These are phyloP conservation scores for Colletotrichum orbiculare DNA, from an alignment of 2,329 filamentous ascomycete genomes.

Conservation along the genomic window DNA sequence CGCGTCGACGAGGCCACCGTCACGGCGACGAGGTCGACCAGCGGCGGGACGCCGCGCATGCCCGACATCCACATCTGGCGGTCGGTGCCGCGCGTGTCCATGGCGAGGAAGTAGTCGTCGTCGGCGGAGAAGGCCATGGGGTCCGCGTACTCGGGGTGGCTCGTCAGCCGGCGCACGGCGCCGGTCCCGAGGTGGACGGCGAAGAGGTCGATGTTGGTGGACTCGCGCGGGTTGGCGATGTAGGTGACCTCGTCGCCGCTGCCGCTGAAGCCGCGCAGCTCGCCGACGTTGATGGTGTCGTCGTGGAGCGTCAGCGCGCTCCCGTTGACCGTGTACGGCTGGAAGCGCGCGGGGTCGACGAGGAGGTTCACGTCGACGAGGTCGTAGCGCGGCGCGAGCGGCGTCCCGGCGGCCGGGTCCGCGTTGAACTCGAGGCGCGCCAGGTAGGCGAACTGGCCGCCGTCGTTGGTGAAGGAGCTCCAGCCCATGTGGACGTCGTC, in stretches of 20 bases:
- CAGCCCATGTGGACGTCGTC: slow-evolving; percentile 56
- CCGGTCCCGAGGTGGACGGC: slow-evolving; percentile 54
- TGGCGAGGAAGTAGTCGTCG: slow-evolving; percentile 53
- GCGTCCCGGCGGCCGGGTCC: slow-evolving; percentile 43
- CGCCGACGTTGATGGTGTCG: slow-evolving; percentile 50
- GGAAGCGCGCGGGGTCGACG: slow-evolving; percentile 38
- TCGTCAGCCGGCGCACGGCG: slow-evolving; percentile 53
- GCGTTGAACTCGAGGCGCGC: slow-evolving; percentile 54
- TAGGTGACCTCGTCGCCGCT: slow-evolving; percentile 54
- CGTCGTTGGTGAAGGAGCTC: slow-evolving; percentile 48
- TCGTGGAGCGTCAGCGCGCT: slow-evolving; percentile 44
- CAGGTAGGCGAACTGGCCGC: slow-evolving; percentile 47
- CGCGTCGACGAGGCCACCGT: slow-evolving; percentile 51
- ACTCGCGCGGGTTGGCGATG: slow-evolving; percentile 52
- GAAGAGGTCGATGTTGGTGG: slow-evolving; percentile 57
- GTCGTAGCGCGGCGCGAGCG: slow-evolving; percentile 50
- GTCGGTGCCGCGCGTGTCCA: slow-evolving; percentile 55
- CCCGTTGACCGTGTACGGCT: slow-evolving; percentile 41
- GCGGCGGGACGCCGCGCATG: slow-evolving; percentile 55
- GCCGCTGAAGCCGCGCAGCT: slow-evolving; percentile 57
- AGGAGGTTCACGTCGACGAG: slow-evolving; percentile 52
- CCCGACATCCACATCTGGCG: slow-evolving; percentile 54
- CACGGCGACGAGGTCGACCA: slow-evolving; percentile 50
- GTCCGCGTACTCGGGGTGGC: slow-evolving; percentile 56
- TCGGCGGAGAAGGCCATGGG: slow-evolving; percentile 55